Base-by-base conservation (phyloP, 2,329 filamentous ascomycete species). In the Scedosporium boydii region DNA sequence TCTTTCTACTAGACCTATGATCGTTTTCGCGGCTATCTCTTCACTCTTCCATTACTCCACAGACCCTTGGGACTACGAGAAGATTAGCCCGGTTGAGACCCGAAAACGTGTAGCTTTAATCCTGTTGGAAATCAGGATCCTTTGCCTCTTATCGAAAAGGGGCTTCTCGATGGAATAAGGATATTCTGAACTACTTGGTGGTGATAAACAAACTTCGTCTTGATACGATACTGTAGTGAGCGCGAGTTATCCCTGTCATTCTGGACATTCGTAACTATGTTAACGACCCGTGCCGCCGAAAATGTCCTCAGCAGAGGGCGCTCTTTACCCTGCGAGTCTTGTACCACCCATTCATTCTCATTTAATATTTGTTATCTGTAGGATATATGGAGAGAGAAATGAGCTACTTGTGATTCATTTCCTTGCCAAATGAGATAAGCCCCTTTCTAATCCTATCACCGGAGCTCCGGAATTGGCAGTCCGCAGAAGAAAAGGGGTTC, bases 81-180 rank as follows among this genome's bases (percentile, higher is more conserved):
- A 67, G 78, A 68, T 77, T 78, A 75, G 70, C 78, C 5, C 73
- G 67, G 1, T 67, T 70, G 14, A 70, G 68, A 34, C 72, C 76
- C 66, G 69, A 68, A 71, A 70, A 71, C 69, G 76, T 21, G 69
- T 78, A 14, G 74, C 72, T 1, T 78, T 76, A 1, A 78, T 75
- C 0, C 63, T 78, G 1, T 67, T 70, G 5, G 76, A 77, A 59
- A 76, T 78, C 23, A 68, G 72, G 6, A 76, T 1, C 67, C 69
- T 1, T 63, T 78, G 12, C 72, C 76, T 3, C 64, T 78, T 1
- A 76, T 70, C 0, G 65, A 74, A 46, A 74, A 78, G 51, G 76
- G 75, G 0, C 65, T 75, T 3, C 65, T 78, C 23, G 71, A 77
- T 16, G 75, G 77, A 67, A 75, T 77, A 63, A 51, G 62, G 12